Base-by-base conservation (phyloP, 495 filamentous ascomycete species). In the Podospora tetraspora region DNA sequence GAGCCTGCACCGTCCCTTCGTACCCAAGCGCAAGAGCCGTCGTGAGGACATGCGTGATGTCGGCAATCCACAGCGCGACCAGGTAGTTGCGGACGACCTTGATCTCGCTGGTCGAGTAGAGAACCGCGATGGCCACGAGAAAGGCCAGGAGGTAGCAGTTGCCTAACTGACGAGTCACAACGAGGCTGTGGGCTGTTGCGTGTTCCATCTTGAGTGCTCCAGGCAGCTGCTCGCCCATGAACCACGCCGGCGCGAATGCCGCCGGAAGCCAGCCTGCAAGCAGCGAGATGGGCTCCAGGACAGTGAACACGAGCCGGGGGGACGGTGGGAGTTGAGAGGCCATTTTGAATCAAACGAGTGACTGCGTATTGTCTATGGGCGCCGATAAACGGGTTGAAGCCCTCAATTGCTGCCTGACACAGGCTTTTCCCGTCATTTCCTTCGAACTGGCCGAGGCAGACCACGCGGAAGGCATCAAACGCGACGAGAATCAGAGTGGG, bases 221-320 rank as follows among this genome's bases (percentile, higher is more conserved):
- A n/a, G 75, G 73, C 9, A 88, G 80, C 78, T 92, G 90, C 62
- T 84, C 80, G 16, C 80, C 70, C 66, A 89, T 83, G 74, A 92
- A 92, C 75, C 83, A 82, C 29, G 83, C 74, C 6, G 88, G 80
- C 70, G 81, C 70, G 19, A 88, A 68, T 24, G 91, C 74, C 27
- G 89, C 86, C 1, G 76, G 79, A 22, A 87, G 64, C 66, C 79
- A 83, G 34, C 90, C 90, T 0, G 81, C 83, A 62, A 90, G 70
- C 88, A 90, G 81, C 21, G 88, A 87, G 59, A 92, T 75, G 5
- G 90, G 90, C 76, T 93, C 90, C 52, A 91, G 69, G 66, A 92
- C 73, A 0, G 85, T 87, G 70, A 89, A 86, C 62, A 87, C 75
- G 58, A 85, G 72, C 22, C 81, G 80, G 9, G 86, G 86, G 62